Conservation (phyloP, 805 yeast genomes). For the Komagataella kurtzmanii region DNA sequence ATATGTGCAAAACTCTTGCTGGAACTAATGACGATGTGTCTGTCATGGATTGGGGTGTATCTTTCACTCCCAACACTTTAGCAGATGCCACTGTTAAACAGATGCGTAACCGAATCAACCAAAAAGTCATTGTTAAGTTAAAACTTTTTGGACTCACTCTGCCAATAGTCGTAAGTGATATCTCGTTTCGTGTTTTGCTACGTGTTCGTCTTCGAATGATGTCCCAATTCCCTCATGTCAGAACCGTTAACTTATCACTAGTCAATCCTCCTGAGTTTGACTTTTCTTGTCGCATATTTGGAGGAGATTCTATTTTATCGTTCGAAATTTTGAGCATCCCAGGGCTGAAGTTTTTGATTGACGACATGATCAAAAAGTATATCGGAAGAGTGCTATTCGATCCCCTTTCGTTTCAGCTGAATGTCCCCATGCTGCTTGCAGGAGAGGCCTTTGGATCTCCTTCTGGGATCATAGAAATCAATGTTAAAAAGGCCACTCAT, state of each 20-base stretch:
- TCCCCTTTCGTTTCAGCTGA: slow-evolving; percentile 89
- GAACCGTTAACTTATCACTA: slow-evolving; percentile 76
- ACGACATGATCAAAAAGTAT: slow-evolving; percentile 75
- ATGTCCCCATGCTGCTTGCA: slow-evolving; percentile 79
- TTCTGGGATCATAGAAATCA: slow-evolving; percentile 72
- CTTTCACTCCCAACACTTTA: slow-evolving; percentile 83
- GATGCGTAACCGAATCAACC: slow-evolving; percentile 72
- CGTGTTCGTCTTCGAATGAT: slow-evolving; percentile 84
- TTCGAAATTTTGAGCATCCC: slow-evolving; percentile 85
- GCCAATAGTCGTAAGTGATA: slow-evolving; percentile 70
- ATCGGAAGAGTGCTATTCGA: slow-evolving; percentile 79
- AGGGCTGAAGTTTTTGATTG: slow-evolving; percentile 71
- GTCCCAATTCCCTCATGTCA: slow-evolving; percentile 84
- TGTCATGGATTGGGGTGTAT: slow-evolving; percentile 94
- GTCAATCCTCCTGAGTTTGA: slow-evolving; percentile 84
- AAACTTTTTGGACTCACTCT: slow-evolving; percentile 71
- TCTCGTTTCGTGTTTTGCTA: slow-evolving; percentile 60
- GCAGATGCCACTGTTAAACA: slow-evolving; percentile 82
- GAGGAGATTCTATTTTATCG: slow-evolving; percentile 74
- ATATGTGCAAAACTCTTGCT: slow-evolving; percentile 75
- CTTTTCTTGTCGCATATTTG: slow-evolving; percentile 55
- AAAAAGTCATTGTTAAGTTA: slow-evolving; percentile 63
- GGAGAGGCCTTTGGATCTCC: slow-evolving; percentile 73
- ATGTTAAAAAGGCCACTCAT: slow-evolving; percentile 50
- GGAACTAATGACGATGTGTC: slow-evolving; percentile 88